These are phyloP conservation scores for Aspergillus japonicus DNA, from an alignment of 2,329 filamentous ascomycete species.

Conservation along the genomic window DNA sequence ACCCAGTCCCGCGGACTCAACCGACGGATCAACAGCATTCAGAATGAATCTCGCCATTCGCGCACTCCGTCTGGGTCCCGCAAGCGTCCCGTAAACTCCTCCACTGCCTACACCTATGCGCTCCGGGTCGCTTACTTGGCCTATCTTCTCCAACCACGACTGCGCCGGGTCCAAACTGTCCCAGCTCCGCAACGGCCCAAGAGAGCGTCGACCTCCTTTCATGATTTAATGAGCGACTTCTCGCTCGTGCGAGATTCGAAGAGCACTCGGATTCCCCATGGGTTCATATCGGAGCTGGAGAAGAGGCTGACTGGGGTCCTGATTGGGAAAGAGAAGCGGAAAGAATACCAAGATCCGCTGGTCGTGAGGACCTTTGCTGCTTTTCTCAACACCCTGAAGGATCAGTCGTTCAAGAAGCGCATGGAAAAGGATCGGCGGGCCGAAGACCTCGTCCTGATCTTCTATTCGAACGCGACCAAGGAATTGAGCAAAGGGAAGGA, in stretches of 20 bases:
- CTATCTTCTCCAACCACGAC: conserved; percentile 87
- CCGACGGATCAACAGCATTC: conserved; percentile 48
- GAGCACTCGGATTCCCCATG: conserved; percentile 68
- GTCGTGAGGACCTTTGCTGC: conserved; percentile 93
- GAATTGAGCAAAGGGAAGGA: conserved; percentile 77
- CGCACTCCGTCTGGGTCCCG: conserved; percentile 45
- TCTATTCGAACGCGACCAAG: conserved; percentile 92
- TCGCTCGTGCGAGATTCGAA: conserved; percentile 65
- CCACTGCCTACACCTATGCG: conserved; percentile 89
- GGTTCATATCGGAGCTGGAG: conserved; percentile 67
- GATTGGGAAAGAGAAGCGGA: conserved; percentile 76
- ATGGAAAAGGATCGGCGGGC: conserved; percentile 93
- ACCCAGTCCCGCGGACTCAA: conserved; percentile 46
- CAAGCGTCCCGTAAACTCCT: conserved; percentile 50
- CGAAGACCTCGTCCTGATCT: conserved; percentile 90
- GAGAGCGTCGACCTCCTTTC: conserved; percentile 69
- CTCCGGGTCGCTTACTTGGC: conserved; percentile 87
- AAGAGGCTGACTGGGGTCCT: conserved; percentile 80
- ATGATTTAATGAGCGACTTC: conserved; percentile 88
- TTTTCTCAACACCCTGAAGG: conserved; percentile 90
- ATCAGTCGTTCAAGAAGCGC: conserved; percentile 79
- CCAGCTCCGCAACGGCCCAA: conserved; percentile 61
- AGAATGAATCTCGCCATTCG: conserved; percentile 43
- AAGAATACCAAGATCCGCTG: conserved; percentile 84
- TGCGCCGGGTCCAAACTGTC: conserved; percentile 86